Percentiles rank a stretch among this genome's conserved stretches.
phyloP scores from a whole-genome alignment of 345 rosid species.

The Pugionium cornutum region DNA sequence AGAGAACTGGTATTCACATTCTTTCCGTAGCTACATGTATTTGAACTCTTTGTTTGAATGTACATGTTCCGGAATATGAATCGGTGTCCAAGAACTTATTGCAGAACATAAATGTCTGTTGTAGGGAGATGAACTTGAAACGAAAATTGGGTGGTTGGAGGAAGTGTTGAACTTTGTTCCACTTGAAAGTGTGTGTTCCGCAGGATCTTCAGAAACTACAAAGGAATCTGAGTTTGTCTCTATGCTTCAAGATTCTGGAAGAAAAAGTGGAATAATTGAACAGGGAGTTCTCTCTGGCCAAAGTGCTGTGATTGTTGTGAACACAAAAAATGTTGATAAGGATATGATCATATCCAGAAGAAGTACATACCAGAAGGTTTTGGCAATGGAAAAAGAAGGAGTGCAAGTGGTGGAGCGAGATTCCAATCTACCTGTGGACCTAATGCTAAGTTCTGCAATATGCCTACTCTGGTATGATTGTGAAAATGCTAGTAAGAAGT shows the following conservation, averaged over 20 bases:
- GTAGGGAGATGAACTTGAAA: constrained; percentile 47
- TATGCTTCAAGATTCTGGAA: constrained; percentile 43
- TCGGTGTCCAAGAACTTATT: constrained; percentile 7
- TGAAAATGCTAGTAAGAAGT: constrained; percentile 56
- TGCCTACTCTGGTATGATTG: constrained; percentile 86
- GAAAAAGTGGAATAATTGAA: constrained; percentile 44
- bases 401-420: constrained; percentile 88
- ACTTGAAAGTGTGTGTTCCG: constrained; percentile 36
- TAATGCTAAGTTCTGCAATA: constrained; percentile 65
- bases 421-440: constrained; percentile 73
- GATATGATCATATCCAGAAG: constrained; percentile 89
- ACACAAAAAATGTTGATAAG: constrained; percentile 70
- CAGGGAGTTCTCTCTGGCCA: constrained; percentile 41
- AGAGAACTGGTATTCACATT: constrained; percentile 1
- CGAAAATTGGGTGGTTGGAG: constrained; percentile 43
- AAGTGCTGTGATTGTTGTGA: constrained; percentile 57
- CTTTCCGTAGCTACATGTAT: constrained; percentile 6
- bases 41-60: neutral
- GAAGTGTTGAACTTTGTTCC: constrained; percentile 50
- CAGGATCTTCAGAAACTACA: constrained; percentile 41
- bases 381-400: constrained; percentile 84
- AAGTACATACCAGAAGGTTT: constrained; percentile 74
- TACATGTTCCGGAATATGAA: constrained; percentile 5
- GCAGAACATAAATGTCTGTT: constrained; percentile 17
- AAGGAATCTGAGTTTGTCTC: constrained; percentile 42